Percentiles rank a stretch among this genome's conserved stretches.
Conservation (phyloP, 2,329 filamentous ascomycete species). For the Ceratocystis ficicola region DNA sequence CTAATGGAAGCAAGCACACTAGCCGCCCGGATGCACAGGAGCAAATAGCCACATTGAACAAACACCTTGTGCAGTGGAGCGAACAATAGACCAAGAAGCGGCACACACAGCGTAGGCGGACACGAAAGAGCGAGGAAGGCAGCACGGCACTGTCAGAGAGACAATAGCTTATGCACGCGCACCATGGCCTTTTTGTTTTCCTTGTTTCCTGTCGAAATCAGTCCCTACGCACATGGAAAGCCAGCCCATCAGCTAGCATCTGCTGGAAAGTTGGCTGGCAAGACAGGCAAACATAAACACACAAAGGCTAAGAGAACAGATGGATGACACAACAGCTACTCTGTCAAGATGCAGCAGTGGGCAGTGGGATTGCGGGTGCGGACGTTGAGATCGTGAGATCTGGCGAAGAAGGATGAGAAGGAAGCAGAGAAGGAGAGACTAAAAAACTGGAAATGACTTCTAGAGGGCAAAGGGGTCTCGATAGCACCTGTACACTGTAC, state of each 20-base stretch:
- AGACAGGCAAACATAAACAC: no score
- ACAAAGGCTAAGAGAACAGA: neutral
- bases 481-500: no score
- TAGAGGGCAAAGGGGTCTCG: neutral
- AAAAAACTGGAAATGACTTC: neutral
- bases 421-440: neutral
- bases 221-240: no score
- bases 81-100: neutral
- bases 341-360: neutral
- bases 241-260: no score
- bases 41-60: constrained; percentile 4
- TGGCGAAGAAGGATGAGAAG: constrained; percentile 14
- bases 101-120: neutral
- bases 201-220: neutral
- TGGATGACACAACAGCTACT: neutral
- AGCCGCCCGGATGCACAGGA: constrained; percentile 7
- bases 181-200: neutral
- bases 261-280: no score
- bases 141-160: neutral
- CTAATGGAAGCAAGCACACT: neutral
- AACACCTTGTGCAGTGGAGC: neutral
- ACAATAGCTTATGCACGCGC: neutral
- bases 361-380: neutral
- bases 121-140: neutral
- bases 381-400: constrained; percentile 12